Base-by-base conservation (phyloP, 129 eudicot genomes). In the Pittosporum tobira region DNA sequence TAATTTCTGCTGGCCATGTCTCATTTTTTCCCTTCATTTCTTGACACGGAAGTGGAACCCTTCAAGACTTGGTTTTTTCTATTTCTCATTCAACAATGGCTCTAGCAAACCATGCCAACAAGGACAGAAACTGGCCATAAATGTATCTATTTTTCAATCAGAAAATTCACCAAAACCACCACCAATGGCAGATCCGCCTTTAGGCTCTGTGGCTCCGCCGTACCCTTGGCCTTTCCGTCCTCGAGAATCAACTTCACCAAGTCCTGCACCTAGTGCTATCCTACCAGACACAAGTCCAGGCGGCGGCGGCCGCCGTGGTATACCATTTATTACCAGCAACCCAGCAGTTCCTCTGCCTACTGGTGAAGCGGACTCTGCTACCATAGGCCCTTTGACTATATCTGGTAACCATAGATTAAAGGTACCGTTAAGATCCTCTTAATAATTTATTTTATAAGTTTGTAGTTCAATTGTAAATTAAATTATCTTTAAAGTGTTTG, bases 341-440 rank as follows among this genome's bases (percentile, higher is more conserved):
- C 97, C 97, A 6, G 94, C 97, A 5, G 95, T 90, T 34, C 95
- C 95, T 5, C 64, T 90, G 57, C 97, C 97, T 0, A 90, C 97
- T 5, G 97, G 95, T 6, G 97, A 82, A 73, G 94, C 85, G 51
- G 97, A 90, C 64, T 85, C 95, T 42, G 84, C 97, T 47, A 85
- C 93, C 9, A 79, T 83, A 25, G 70, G 87, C 3, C 95, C 95
- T 2, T 52, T 59, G 51, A 82, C 97, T 3, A 77, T 75, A 13
- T 77, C 94, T 29, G 60, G 71, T 44, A 25, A 7, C 43, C 59
- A 29, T 48, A 44, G 56, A 20, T 22, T 68, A 59, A 76, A 79
- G 88, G 88, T 84, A 72, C 53, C 3, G n/a, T n/a, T n/a, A n/a
- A n/a, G n/a, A n/a, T n/a, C n/a, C n/a, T n/a, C n/a, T n/a, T n/a